phyloP scores from a whole-genome alignment of 257 asterid species.

The Fraxinus pennsylvanica region DNA sequence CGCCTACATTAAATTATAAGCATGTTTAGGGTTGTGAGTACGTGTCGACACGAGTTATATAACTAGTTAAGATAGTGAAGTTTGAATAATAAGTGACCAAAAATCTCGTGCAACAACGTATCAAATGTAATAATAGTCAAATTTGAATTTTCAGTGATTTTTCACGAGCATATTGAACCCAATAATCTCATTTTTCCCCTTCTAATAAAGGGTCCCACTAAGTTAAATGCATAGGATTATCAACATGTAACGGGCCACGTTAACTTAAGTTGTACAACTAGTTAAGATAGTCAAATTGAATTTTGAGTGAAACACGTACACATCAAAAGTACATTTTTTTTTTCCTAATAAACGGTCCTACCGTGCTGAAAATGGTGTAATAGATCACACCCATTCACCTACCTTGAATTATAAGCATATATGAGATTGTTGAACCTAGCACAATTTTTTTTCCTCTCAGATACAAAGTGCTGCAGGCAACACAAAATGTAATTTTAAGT shows the following conservation, averaged over 20 bases:
- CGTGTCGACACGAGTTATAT: neutral
- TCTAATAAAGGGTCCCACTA: neutral
- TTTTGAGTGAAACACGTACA: too few relatives aligned
- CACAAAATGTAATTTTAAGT: neutral
- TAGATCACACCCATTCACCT: neutral
- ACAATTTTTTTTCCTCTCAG: neutral
- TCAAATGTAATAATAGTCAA: neutral
- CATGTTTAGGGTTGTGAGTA: too few relatives aligned
- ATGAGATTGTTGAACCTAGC: neutral
- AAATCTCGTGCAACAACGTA: too few relatives aligned
- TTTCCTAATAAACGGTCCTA: too few relatives aligned
- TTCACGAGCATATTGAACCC: too few relatives aligned
- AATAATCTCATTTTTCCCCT: too few relatives aligned
- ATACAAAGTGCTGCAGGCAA: neutral
- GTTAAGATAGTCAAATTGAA: neutral
- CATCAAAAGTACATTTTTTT: too few relatives aligned
- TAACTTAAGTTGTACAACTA: too few relatives aligned
- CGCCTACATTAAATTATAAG: neutral
- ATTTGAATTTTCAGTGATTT: too few relatives aligned
- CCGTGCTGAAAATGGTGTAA: too few relatives aligned
- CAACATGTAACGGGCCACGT: too few relatives aligned
- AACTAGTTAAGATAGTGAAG: neutral
- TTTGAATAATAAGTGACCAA: neutral
- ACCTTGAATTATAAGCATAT: neutral
- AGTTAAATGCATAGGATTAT: neutral